Base-by-base conservation (phyloP, 2,329 filamentous ascomycete genomes). In the Ascochyta koolunga region DNA sequence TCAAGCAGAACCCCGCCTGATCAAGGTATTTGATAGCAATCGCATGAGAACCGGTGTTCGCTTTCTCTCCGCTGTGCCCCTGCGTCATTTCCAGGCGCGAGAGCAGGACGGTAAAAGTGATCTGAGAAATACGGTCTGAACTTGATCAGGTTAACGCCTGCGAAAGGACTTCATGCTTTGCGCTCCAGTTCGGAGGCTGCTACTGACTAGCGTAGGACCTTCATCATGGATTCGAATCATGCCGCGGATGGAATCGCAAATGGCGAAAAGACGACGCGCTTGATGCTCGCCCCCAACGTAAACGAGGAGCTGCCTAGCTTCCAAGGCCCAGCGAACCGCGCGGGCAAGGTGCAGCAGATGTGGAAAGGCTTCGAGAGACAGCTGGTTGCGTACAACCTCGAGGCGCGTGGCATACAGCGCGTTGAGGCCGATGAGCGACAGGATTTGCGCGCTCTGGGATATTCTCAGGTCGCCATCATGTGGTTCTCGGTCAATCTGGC, bases 401-500 rank as follows among this genome's bases (percentile, higher is more conserved):
- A 87, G 66, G 79, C 82, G 11, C 80, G 85, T 39, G 85, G 85
- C 8, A 86, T 87, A 41, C 78, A 85, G 64, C 79, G 84, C 19
- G 84, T 87, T 1, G 76, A 80, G 45, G 74, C 78, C 0, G 70
- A 82, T 46, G 82, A 86, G 62, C 80, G 84, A 16, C 81, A 84
- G 59, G 77, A 79, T 41, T 66, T 83, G 44, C 75, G 76, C 16
- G 76, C 77, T 59, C 60, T 83, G n/a, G 80, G 82, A 27, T 84
- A 84, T 65, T 72, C 80, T 32, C 83, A 86, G 67, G 79, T 83
- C 19, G 80, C 79, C 16, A 69, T 85, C 40, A 72, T 88, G 42
- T 88, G 85, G 85, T 80, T 86, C 56, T 84, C 82, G 9, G 81
- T 86, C 68, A 87, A 88, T 62, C 74, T 87, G 9, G 82, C 83